A percentile compares a stretch with the other conserved stretches of the same genome.
These are phyloP conservation scores for Byssothecium circinans DNA, from an alignment of 2,329 filamentous ascomycete species.

Conservation along the genomic window DNA sequence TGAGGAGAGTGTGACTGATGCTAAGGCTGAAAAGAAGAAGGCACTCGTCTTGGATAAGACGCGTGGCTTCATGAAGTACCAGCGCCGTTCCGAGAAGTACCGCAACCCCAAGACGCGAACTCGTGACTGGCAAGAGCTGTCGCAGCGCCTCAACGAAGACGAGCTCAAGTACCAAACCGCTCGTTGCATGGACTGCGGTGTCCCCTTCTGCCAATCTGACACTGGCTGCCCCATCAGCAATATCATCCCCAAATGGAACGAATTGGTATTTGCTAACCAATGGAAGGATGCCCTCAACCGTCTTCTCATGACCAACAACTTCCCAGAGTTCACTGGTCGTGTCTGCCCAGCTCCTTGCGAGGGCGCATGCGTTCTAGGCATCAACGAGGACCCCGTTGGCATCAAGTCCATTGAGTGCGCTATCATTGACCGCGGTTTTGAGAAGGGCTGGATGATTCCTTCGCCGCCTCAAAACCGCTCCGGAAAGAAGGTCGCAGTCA, in stretches of 20 bases:
- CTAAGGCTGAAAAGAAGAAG: conserved; percentile 84
- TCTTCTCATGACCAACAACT: conserved; percentile 95
- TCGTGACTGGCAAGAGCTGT: conserved; percentile 93
- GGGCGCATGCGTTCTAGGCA: conserved; percentile 91
- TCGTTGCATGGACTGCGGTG: conserved; percentile 98
- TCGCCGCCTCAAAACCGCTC: conserved; percentile 75
- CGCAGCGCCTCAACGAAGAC: conserved; percentile 83
- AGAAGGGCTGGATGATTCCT: conserved; percentile 97
- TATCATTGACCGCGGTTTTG: conserved; percentile 95
- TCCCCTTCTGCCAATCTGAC: conserved; percentile 96
- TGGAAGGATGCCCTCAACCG: conserved; percentile 93
- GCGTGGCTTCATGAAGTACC: conserved; percentile 95
- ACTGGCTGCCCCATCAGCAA: conserved; percentile 95
- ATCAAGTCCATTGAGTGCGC: conserved; percentile 99
- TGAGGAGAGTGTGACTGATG: conserved; percentile 86
- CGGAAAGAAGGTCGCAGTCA: conserved; percentile 84
- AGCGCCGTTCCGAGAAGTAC: conserved; percentile 90
- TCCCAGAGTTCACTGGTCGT: conserved; percentile 96
- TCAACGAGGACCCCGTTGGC: conserved; percentile 94
- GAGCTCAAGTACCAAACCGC: conserved; percentile 96
- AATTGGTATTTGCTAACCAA: conserved; percentile 67
- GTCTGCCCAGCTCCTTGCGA: conserved; percentile 97
- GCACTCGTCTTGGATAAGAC: conserved; percentile 97
- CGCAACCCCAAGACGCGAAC: conserved; percentile 79
- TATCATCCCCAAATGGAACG: conserved; percentile 97